A percentile compares a stretch with the other conserved stretches of the same genome.
These are phyloP conservation scores for Nannizziopsis arthrosporioides DNA, from an alignment of 2,329 filamentous ascomycete species.

Conservation along the genomic window DNA sequence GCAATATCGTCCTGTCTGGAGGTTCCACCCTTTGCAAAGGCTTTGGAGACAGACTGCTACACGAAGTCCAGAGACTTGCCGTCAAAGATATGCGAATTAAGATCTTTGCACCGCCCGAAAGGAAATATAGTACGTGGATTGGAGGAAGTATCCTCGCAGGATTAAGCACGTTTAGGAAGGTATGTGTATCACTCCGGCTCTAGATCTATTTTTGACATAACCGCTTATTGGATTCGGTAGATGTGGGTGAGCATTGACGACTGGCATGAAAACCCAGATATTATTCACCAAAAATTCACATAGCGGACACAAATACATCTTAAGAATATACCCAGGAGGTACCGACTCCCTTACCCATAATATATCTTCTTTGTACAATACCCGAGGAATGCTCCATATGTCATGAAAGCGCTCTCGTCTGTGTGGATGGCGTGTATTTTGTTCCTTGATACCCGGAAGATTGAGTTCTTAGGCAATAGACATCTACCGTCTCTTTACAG, in stretches of 20 bases:
- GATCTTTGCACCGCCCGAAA: constrained; percentile 93
- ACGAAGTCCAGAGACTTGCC: constrained; percentile 83
- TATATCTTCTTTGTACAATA: constrained; percentile 7
- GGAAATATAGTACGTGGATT: constrained; percentile 99
- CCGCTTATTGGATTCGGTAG: constrained; percentile 38
- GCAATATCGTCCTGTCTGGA: constrained; percentile 93
- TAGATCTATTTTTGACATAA: neutral
- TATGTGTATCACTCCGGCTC: constrained; percentile 33
- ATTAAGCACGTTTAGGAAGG: constrained; percentile 96
- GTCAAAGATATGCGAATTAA: constrained; percentile 99
- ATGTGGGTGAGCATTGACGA: constrained; percentile 99
- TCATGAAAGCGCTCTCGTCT: neutral
- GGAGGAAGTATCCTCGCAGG: constrained; percentile 94
- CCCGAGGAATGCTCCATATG: neutral
- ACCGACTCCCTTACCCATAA: neutral
- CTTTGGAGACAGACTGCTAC: constrained; percentile 82
- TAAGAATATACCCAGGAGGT: neutral
- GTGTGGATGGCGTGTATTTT: neutral
- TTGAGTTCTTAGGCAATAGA: too few relatives aligned
- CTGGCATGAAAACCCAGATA: constrained; percentile 99
- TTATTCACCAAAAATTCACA: constrained; percentile 96
- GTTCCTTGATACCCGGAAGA: constrained; percentile 3
- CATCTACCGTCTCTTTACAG: too few relatives aligned
- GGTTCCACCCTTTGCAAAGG: constrained; percentile 94
- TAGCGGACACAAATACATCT: constrained; percentile 31